Evolutionary conservation across 2,329 filamentous ascomycete genomes (phyloP), one percentile per base, ranked within the genome.

Genomic region (Bimuria novae-zelandiae): DNA sequence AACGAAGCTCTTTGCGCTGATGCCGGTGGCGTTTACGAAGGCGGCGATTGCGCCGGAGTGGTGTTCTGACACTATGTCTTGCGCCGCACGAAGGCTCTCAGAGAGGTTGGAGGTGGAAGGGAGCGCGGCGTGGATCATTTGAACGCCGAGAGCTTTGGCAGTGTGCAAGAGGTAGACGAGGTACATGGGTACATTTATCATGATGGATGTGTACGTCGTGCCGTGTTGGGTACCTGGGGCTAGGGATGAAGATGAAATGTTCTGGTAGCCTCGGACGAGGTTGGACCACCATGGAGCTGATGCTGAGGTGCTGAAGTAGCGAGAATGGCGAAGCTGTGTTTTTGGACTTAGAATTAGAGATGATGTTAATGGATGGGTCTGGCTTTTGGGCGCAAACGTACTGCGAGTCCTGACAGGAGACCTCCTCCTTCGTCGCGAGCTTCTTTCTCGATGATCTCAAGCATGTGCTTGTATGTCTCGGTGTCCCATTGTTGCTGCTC

Each of bases 21-120:
- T 61, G 7, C 78, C 79, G 1, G 73, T 75, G 29, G 73, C 74
- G 51, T 80, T 80, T 27, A 80, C 60, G 37, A 77, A 72, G 0
- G 69, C 1, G 11, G 7, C 7, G 42, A 22, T 7, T 57, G 42
- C 19, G 5, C 39, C 10, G 40, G 7, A 22, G 54, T 46, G 23
- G 45, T 33, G 6, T 19, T 17, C n/a, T n/a, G n/a, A n/a, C n/a
- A n/a, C n/a, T n/a, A n/a, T n/a, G n/a, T n/a, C n/a, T n/a, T n/a
- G n/a, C n/a, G n/a, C n/a, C n/a, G n/a, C n/a, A n/a, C n/a, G n/a
- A 7, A 77, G 51, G 0, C 74, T 65, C 21, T 56, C 57, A 6
- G 52, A 19, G 2, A 77, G 55, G 0, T 70, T 69, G 6, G 49
- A 41, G 5, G 59, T 51, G 0, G 54, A 62, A 0, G 74, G 71